Evolutionary conservation across 1,139 yeast genomes (phyloP).

Genomic region (Kluyveromyces marxianus): DNA sequence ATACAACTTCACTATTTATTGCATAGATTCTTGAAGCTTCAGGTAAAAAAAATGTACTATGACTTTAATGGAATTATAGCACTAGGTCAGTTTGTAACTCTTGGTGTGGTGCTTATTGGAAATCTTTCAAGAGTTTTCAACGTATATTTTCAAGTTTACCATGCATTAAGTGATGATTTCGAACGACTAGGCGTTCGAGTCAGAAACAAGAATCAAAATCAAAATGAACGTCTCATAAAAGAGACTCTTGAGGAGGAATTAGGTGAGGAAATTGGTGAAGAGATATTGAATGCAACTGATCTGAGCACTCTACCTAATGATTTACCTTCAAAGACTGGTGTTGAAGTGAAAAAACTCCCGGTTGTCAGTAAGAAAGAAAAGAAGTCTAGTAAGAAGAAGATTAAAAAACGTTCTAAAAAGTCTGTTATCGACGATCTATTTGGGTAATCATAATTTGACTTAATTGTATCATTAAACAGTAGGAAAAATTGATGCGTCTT

Average conservation of each 20-base stretch:
- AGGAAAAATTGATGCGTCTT: no score
- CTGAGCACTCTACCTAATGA: constrained; percentile 4
- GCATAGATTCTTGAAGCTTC: constrained; percentile 13
- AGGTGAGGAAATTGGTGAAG: constrained; percentile 15
- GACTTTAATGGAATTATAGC: constrained; percentile 63
- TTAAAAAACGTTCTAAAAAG: constrained; percentile 33
- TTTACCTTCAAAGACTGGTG: constrained; percentile 5
- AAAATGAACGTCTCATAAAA: background rate
- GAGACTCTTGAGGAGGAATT: constrained; percentile 12
- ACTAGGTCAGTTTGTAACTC: constrained; percentile 67
- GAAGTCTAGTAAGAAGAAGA: constrained; percentile 34
- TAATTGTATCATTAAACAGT: background rate
- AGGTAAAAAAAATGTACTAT: constrained; percentile 33
- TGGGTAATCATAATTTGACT: constrained; percentile 29
- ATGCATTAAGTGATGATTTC: constrained; percentile 18
- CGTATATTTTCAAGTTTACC: constrained; percentile 24
- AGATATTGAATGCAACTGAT: background rate
- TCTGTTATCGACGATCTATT: constrained; percentile 55
- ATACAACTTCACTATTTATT: constrained; percentile 14
- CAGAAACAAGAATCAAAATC: background rate
- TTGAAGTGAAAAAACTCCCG: background rate
- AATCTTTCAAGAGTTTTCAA: constrained; percentile 40
- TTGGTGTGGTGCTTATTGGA: constrained; percentile 68
- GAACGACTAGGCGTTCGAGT: constrained; percentile 1
- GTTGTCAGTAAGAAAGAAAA: constrained; percentile 8